Conservation (phyloP, 176 grass and related monocot genomes). For the Hordeum marinum region DNA sequence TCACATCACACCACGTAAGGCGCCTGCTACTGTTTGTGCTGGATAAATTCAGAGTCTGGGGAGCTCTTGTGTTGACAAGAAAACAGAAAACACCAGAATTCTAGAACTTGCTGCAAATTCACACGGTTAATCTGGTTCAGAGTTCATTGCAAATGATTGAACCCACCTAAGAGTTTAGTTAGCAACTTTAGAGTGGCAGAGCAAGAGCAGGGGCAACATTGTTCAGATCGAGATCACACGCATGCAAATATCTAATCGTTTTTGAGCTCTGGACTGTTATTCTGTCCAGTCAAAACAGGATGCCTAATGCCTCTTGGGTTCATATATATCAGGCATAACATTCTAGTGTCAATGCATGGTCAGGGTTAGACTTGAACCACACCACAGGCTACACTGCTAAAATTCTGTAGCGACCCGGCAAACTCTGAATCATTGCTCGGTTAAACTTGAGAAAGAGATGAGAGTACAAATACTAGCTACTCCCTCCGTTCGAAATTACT, state of each 20-base stretch:
- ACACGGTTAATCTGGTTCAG: not conserved
- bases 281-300: not conserved
- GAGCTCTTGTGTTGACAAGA: not conserved
- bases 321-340: not conserved
- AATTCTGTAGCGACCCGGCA: no score
- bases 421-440: no score
- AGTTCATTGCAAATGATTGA: not conserved
- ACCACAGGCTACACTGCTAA: no score
- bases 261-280: not conserved
- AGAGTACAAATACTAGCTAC: no score
- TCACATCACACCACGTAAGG: no score
- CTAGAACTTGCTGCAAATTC: not conserved
- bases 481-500: no score
- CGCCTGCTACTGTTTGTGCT: not conserved
- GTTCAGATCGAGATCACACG: not conserved
- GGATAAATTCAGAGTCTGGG: not conserved
- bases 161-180: not conserved
- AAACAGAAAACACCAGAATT: not conserved
- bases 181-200: not conserved
- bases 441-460: no score
- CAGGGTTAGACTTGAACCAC: not conserved
- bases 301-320: not conserved
- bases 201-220: not conserved
- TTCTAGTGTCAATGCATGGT: not conserved
- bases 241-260: not conserved